Base-by-base conservation (phyloP, 2,329 filamentous ascomycete species). In the Pseudogymnoascus sp. region DNA sequence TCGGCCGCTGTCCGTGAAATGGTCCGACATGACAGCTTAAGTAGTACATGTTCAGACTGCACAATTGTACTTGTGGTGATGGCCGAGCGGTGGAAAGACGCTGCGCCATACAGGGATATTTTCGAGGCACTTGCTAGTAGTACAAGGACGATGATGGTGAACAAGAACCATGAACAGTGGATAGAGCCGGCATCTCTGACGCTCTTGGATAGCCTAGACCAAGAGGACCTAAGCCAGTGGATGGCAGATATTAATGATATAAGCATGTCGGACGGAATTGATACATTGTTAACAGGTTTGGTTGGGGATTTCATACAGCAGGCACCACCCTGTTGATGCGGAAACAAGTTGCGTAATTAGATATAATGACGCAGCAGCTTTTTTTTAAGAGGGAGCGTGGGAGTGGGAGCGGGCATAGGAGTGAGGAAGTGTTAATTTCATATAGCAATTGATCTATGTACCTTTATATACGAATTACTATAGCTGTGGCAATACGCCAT, bases 81-180 rank as follows among this genome's bases (percentile, higher is more conserved):
- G 15, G 71, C 72, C 0, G 71, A 74, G 29, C 65, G 70, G 0
- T 74, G 72, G 72, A 61, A 62, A 10, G 61, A 37, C 10, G 73
- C 70, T 1, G 67, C 70, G 1, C 69, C 72, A 0, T 74, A 74
- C 60, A 69, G 73, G 8, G 72, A 74, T 58, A 69, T 72, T 9
- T 74, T 74, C 48, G 72, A 73, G 15, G 63, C 66, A 1, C 67
- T 74, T 13, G 64, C 69, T n/a, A 60, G 48, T 9, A 62, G 65
- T 1, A 69, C 69, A 1, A 67, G 70, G 60, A 61, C 63, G 3
- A 70, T 71, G 68, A 25, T 68, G 35, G 35, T 36, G 35, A 13
- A 36, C n/a, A 36, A 36, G 35, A 36, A 36, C 35, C 60, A 58
- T 12, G 18, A 48, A 61, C 27, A 33, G 35, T 15, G 33, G 35